Evolutionary conservation across 1,284 basidiomycete genomes (phyloP).

Genomic region (Kalmanozyma brasiliensis): DNA sequence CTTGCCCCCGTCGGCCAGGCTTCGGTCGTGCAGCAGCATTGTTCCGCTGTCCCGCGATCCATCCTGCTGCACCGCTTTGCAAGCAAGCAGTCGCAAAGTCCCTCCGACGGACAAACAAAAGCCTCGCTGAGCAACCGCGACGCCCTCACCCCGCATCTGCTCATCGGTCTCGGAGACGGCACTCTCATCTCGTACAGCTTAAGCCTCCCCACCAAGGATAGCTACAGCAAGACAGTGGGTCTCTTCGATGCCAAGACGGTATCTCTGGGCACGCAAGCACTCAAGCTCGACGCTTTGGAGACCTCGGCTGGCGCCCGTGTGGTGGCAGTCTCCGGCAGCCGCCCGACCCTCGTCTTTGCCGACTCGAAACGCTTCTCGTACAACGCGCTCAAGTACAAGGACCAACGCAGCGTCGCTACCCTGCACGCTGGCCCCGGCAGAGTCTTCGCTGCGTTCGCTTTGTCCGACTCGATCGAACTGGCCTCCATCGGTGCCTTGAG

Average conservation of each 20-base stretch:
- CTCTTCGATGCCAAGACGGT: slow-evolving; percentile 73
- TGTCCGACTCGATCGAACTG: slow-evolving; percentile 48
- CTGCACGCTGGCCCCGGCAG: slow-evolving; percentile 28
- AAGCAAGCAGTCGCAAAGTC: slow-evolving; percentile 12
- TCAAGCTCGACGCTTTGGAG: slow-evolving; percentile 71
- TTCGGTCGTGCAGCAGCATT: slow-evolving; percentile 19
- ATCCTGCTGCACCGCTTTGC: slow-evolving; percentile 78
- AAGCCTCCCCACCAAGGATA: slow-evolving; percentile 50
- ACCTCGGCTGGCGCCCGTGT: slow-evolving; percentile 43
- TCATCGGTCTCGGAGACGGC: slow-evolving; percentile 84
- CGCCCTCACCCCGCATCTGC: slow-evolving; percentile 70
- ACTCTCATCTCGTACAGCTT: slow-evolving; percentile 75
- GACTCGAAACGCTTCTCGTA: slow-evolving; percentile 60
- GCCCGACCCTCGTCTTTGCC: slow-evolving; percentile 60
- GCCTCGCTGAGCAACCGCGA: slow-evolving; percentile 23
- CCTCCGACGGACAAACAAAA: neutral
- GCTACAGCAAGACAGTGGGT: slow-evolving; percentile 42
- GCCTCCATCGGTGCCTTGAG: slow-evolving; percentile 59
- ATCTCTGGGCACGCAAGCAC: slow-evolving; percentile 77
- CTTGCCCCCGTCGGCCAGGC: slow-evolving; percentile 68
- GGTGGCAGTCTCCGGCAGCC: slow-evolving; percentile 63
- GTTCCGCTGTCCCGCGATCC: slow-evolving; percentile 74
- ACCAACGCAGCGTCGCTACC: slow-evolving; percentile 47
- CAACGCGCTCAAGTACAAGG: slow-evolving; percentile 58
- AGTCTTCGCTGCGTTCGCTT: slow-evolving; percentile 46